phyloP scores from a whole-genome alignment of 805 yeast genomes.

The Kazachstania kunashirensis region DNA sequence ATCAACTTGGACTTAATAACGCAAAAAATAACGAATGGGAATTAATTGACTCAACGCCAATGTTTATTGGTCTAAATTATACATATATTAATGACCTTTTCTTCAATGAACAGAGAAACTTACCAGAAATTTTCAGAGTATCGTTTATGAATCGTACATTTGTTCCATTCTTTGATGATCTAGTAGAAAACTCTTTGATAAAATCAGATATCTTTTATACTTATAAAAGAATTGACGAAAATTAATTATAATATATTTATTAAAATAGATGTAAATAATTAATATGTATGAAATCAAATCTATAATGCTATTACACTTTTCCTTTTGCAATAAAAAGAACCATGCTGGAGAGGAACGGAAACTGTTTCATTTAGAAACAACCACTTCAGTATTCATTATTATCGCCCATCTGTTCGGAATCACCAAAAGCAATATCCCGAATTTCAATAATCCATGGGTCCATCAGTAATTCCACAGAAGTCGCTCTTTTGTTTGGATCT shows the following conservation, averaged over 20 bases:
- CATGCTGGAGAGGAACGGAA: too few relatives aligned
- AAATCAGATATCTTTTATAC: conserved; percentile 25
- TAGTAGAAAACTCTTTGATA: conserved; percentile 16
- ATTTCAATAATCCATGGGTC: conserved; percentile 86
- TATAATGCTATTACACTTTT: too few relatives aligned
- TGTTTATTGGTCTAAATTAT: conserved; percentile 35
- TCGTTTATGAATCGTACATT: conserved; percentile 6
- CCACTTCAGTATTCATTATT: too few relatives aligned
- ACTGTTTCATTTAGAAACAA: too few relatives aligned
- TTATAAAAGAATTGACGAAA: conserved; percentile 16
- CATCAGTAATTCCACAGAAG: conserved; percentile 73
- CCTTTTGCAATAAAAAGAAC: too few relatives aligned
- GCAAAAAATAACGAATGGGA: conserved; percentile 33
- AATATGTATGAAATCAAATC: too few relatives aligned
- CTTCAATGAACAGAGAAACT: conserved; percentile 12
- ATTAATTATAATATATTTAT: too few relatives aligned
- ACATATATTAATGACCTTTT: conserved; percentile 13
- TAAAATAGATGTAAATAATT: too few relatives aligned
- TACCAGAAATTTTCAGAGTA: conserved; percentile 7
- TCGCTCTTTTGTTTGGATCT: conserved; percentile 69
- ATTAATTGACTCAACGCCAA: conserved; percentile 31
- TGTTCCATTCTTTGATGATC: conserved; percentile 7
- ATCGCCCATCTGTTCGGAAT: too few relatives aligned
- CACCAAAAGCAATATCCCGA: conserved; percentile 60
- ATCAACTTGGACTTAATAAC: conserved; percentile 9